Base-by-base conservation (phyloP, 352 stramenopile genomes). In the Pythium oligandrum region DNA sequence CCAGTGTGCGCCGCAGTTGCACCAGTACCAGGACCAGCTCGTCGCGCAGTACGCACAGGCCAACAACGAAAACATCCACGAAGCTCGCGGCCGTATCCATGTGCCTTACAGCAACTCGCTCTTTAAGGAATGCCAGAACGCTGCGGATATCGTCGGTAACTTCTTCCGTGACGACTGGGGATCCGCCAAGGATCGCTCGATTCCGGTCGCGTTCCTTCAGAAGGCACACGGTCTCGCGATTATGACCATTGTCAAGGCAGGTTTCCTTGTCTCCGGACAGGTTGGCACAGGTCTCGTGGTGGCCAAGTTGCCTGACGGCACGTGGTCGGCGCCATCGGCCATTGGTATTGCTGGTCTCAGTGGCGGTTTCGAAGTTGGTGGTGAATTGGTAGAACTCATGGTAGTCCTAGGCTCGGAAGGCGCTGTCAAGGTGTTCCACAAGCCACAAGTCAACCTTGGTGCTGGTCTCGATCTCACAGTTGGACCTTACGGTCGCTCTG, bases 401-500 rank as follows among this genome's bases (percentile, higher is more conserved):
- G 95, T 98, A 66, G 78, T 97, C 44, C 70, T 97, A 2, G 95
- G 94, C 55, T 95, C 77, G 1, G 82, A 96, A 48, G 73, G 74
- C 30, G 83, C 89, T 4, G 85, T 98, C 1, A 74, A 93, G 50
- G 70, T 96, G 30, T 90, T 97, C 54, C 78, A 89, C 67, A 71
- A 87, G 74, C 64, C 77, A 55, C 68, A 88, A 46, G 61, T 97
- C 12, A 90, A 96, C 57, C 64, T 98, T 1, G 90, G 90, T 10
- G 88, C 75, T 0, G 88, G 95, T 45, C 61, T 97, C 40, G 88
- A 92, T 52, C 53, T 96, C 10, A 71, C 88, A 0, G 61, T 96
- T 10, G 90, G 88, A 34, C 91, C 91, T 0, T 69, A 96, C 31
- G 91, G 91, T 11, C 67, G 87, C 31, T 85, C 77, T 8, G 81